A percentile compares a stretch with the other conserved stretches of the same genome.
Conservation (phyloP, 192 early-diverging fungal genomes). For the Backusella circina region DNA sequence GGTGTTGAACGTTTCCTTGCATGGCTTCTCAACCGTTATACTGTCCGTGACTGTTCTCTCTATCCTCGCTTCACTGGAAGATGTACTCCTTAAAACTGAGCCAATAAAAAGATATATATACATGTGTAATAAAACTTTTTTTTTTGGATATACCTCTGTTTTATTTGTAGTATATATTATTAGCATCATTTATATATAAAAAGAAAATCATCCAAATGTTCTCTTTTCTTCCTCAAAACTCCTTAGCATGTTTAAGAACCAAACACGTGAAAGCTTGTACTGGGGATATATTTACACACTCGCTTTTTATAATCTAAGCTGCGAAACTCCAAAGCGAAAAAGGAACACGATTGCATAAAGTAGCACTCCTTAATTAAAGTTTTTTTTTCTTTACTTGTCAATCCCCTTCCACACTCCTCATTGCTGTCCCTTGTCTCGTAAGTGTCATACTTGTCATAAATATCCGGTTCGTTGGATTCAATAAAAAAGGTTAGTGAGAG, state of each 20-base stretch:
- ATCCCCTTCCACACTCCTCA: not conserved
- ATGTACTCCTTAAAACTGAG: conserved; percentile 66
- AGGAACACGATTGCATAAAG: not conserved
- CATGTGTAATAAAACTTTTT: not conserved
- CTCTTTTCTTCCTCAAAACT: not conserved
- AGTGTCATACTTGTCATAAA: not conserved
- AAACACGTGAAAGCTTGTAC: not conserved
- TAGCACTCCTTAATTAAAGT: not conserved
- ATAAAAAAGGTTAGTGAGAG: not conserved
- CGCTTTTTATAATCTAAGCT: not conserved
- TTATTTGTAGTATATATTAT: not conserved
- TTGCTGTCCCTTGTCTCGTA: not conserved
- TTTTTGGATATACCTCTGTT: not conserved
- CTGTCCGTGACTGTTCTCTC: conserved; percentile 85
- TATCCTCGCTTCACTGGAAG: conserved; percentile 92
- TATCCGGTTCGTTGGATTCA: not conserved
- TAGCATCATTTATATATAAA: not conserved
- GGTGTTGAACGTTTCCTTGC: conserved; percentile 97
- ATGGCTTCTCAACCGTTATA: conserved; percentile 90
- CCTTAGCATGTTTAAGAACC: not conserved
- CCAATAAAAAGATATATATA: not conserved
- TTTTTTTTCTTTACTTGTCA: not conserved
- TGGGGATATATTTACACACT: not conserved
- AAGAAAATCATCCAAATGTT: not conserved
- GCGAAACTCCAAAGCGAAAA: not conserved